A percentile compares a stretch with the other conserved stretches of the same genome.
Conservation (phyloP, 2,329 filamentous ascomycete species). For the Botrytis pseudocinerea region DNA sequence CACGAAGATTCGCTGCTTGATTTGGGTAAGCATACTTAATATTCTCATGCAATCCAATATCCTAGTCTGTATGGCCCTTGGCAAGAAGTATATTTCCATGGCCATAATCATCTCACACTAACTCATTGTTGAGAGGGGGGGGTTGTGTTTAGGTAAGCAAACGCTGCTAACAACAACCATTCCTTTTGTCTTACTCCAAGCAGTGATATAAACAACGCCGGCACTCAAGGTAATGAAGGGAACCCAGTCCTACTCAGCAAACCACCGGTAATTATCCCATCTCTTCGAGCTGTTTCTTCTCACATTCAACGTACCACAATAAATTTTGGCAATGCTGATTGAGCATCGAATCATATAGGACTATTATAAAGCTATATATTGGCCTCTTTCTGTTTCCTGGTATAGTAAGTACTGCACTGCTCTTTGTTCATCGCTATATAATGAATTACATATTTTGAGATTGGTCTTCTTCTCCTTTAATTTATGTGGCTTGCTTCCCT, state of each 20-base stretch:
- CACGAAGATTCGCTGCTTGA: not conserved
- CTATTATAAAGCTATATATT: not conserved
- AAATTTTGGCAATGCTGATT: not conserved
- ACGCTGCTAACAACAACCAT: not conserved
- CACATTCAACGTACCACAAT: not conserved
- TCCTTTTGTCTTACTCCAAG: not conserved
- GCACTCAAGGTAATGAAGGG: not conserved
- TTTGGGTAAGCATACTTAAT: not conserved
- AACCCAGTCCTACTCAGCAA: not conserved
- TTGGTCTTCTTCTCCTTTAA: not conserved
- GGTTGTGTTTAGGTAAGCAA: not conserved
- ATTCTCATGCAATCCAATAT: not conserved
- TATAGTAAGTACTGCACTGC: not conserved
- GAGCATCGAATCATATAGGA: not conserved
- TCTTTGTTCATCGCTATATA: not conserved
- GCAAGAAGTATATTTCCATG: not conserved
- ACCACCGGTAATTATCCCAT: not conserved
- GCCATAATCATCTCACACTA: not conserved
- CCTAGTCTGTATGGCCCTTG: not conserved
- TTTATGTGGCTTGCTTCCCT: not conserved
- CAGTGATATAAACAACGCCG: not conserved
- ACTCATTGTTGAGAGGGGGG: not conserved
- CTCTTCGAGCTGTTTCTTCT: not conserved
- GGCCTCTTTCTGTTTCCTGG: slow-evolving; percentile 2
- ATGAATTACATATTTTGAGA: not conserved